Percentiles rank a stretch among this genome's conserved stretches.
These are phyloP conservation scores for Mucor circinelloides DNA, from an alignment of 371 early-diverging fungal species.

Conservation along the genomic window DNA sequence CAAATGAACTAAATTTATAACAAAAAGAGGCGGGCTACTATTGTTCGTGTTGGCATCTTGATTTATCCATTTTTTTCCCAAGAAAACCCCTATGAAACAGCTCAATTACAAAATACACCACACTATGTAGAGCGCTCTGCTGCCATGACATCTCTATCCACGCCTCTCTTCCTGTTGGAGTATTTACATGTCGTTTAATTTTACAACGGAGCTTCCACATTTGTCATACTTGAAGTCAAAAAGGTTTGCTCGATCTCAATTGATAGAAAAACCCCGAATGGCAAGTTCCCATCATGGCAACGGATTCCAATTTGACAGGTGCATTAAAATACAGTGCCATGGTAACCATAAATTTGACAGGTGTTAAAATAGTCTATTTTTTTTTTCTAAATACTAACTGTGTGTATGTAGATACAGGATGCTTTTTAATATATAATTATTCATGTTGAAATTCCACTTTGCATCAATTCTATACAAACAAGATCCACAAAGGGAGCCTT, in stretches of 20 bases:
- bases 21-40: neutral
- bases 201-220: neutral
- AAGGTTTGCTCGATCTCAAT: neutral
- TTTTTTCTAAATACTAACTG: neutral
- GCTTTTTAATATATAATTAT: too few relatives aligned
- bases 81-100: neutral
- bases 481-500: too few relatives aligned
- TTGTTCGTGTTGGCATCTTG: neutral
- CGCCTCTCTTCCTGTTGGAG: neutral
- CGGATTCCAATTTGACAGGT: neutral
- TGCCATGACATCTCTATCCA: too few relatives aligned
- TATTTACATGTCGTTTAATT: neutral
- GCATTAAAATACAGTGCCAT: neutral
- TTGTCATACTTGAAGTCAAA: neutral
- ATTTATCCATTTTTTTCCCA: neutral
- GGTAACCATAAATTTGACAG: neutral
- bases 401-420: neutral
- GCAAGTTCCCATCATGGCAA: neutral
- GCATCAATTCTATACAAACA: too few relatives aligned
- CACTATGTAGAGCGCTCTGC: too few relatives aligned
- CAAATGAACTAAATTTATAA: neutral
- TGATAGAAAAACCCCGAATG: neutral
- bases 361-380: neutral
- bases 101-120: too few relatives aligned
- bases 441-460: too few relatives aligned